phyloP scores from a whole-genome alignment of 257 asterid species.

The Penstemon eatonii region DNA sequence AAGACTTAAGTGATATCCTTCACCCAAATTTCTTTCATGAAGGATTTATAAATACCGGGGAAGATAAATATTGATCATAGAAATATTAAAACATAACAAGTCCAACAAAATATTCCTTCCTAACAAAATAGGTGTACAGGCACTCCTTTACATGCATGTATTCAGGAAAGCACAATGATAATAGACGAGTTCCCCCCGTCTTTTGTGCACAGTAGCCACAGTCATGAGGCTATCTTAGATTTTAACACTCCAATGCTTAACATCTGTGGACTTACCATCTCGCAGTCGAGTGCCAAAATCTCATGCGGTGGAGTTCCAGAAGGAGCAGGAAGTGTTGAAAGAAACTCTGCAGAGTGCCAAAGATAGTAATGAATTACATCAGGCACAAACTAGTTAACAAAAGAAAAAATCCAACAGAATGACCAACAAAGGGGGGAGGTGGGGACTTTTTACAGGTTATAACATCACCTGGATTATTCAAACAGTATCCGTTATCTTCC shows the following conservation, averaged over 20 bases:
- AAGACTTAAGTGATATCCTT: background rate
- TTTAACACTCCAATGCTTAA: slow-evolving; percentile 4
- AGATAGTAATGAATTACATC: slow-evolving; percentile 18
- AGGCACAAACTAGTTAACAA: background rate
- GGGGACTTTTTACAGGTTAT: slow-evolving; percentile 6
- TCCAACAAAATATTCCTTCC: background rate
- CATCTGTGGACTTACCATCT: slow-evolving; percentile 63
- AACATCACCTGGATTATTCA: slow-evolving; percentile 60
- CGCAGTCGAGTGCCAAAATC: slow-evolving; percentile 90
- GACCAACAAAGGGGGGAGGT: background rate
- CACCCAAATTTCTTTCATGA: background rate
- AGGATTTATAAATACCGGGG: background rate
- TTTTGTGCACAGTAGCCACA: slow-evolving; percentile 13
- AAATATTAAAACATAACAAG: background rate
- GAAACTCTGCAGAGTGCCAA: slow-evolving; percentile 59
- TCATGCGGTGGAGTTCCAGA: slow-evolving; percentile 62
- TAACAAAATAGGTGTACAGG: background rate
- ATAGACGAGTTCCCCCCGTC: background rate
- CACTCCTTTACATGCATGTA: background rate
- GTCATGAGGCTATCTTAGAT: background rate
- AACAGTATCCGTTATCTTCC: slow-evolving; percentile 85
- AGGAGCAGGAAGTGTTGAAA: slow-evolving; percentile 74
- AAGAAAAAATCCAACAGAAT: slow-evolving; percentile 4
- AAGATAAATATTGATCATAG: background rate
- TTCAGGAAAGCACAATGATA: background rate